Percentiles rank a stretch among this genome's conserved stretches.
Evolutionary conservation across 345 rosid species (phyloP).

Genomic region (Triadica sebifera): DNA sequence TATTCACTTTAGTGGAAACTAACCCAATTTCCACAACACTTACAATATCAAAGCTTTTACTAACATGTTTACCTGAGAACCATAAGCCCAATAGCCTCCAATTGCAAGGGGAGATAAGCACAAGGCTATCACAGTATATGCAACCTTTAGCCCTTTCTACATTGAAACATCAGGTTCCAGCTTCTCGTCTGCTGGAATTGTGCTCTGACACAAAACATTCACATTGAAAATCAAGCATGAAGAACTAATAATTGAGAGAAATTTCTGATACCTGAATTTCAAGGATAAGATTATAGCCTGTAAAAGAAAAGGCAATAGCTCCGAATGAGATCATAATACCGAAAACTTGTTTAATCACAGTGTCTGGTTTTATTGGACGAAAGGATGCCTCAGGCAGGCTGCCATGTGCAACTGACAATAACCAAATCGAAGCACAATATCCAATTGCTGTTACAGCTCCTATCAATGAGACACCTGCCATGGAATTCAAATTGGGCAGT

Average conservation of each 20-base stretch:
- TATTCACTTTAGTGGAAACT: no score
- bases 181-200: constrained; percentile 18
- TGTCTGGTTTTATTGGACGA: constrained; percentile 10
- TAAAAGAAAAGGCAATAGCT: constrained; percentile 32
- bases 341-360: no score
- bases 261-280: constrained; percentile 19
- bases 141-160: constrained; percentile 19
- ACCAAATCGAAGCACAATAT: constrained; percentile 34
- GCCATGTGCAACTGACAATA: constrained; percentile 27
- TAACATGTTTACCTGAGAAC: not conserved
- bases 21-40: no score
- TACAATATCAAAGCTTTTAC: not conserved
- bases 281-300: constrained; percentile 22
- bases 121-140: constrained; percentile 11
- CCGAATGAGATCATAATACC: constrained; percentile 5
- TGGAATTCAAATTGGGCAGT: constrained; percentile 36
- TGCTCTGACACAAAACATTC: constrained; percentile 5
- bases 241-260: no score
- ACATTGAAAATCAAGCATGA: not conserved
- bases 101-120: constrained; percentile 24
- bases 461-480: constrained; percentile 25
- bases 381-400: constrained; percentile 27
- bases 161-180: constrained; percentile 8
- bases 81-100: constrained; percentile 25
- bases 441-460: constrained; percentile 32